These are phyloP conservation scores for Candida ponderosae DNA, from an alignment of 805 yeast species.

Conservation along the genomic window DNA sequence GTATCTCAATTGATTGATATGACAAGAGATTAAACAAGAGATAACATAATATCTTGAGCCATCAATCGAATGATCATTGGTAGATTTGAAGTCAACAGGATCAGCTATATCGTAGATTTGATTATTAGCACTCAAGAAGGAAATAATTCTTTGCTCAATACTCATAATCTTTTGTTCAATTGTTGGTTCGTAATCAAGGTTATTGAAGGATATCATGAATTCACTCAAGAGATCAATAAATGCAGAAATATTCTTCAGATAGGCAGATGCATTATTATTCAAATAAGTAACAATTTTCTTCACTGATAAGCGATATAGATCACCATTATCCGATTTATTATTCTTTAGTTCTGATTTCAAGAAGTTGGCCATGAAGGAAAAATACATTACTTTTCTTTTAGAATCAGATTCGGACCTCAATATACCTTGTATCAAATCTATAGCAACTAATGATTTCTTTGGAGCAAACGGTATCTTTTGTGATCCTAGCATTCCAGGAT, in stretches of 20 bases:
- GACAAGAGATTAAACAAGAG: not conserved
- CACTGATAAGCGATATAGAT: not conserved
- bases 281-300: too few species aligned
- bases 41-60: not conserved
- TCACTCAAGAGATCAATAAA: not conserved
- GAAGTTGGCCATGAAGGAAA: slow-evolving; percentile 9
- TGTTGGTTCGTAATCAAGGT: not conserved
- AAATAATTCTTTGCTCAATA: not conserved
- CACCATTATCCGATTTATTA: not conserved
- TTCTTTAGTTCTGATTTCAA: slow-evolving; percentile 6
- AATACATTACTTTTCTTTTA: slow-evolving; percentile 4
- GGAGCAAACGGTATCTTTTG: slow-evolving; percentile 11
- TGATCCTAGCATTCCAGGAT: slow-evolving; percentile 7
- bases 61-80: not conserved
- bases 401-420: slow-evolving; percentile 6
- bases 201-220: too few species aligned
- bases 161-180: not conserved
- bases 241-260: not conserved
- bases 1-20: not conserved
- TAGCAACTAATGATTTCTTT: slow-evolving; percentile 12
- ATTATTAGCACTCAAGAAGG: too few species aligned
- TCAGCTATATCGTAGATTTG: not conserved
- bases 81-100: too few species aligned
- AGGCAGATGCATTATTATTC: not conserved
- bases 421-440: slow-evolving; percentile 9